phyloP scores from a whole-genome alignment of 192 early-diverging fungal genomes.

The Endogone sp. region DNA sequence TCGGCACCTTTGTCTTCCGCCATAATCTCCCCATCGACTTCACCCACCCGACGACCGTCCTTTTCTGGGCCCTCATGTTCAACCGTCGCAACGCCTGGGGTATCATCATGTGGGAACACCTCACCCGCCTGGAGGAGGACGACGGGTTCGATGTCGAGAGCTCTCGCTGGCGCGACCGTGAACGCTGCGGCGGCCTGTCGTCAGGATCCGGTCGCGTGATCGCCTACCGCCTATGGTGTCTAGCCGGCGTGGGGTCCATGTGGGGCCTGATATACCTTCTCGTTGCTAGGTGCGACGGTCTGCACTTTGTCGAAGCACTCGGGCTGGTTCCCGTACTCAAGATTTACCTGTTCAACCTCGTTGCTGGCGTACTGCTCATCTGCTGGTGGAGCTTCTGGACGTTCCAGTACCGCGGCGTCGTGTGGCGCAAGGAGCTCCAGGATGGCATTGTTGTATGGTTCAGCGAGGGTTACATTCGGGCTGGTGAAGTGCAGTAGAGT shows the following conservation, averaged over 20 bases:
- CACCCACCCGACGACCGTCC: slow-evolving; percentile 35
- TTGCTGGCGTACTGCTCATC: slow-evolving; percentile 42
- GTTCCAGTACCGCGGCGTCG: slow-evolving; percentile 47
- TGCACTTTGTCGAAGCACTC: slow-evolving; percentile 27
- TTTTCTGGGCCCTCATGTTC: slow-evolving; percentile 41
- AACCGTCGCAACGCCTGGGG: slow-evolving; percentile 53
- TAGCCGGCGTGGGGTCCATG: slow-evolving; percentile 39
- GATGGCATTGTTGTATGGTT: slow-evolving; percentile 51
- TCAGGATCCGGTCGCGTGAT: slow-evolving; percentile 8
- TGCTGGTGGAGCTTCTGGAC: slow-evolving; percentile 58
- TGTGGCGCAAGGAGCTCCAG: slow-evolving; percentile 48
- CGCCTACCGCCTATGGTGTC: slow-evolving; percentile 43
- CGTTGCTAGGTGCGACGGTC: slow-evolving; percentile 25
- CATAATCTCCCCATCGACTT: slow-evolving; percentile 39
- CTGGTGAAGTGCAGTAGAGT: slow-evolving; percentile 13
- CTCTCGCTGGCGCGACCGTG: slow-evolving; percentile 23
- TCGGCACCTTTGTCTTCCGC: slow-evolving; percentile 41
- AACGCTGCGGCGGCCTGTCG: background rate
- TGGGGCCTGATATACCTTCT: slow-evolving; percentile 42
- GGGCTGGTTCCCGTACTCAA: slow-evolving; percentile 30
- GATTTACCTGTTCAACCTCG: slow-evolving; percentile 20
- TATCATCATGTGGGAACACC: slow-evolving; percentile 48
- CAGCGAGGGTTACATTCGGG: slow-evolving; percentile 19
- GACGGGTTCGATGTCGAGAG: too few species aligned
- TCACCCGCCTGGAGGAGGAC: slow-evolving; percentile 38